phyloP scores from a whole-genome alignment of 805 yeast genomes.

The Teunomyces funiuensis region DNA sequence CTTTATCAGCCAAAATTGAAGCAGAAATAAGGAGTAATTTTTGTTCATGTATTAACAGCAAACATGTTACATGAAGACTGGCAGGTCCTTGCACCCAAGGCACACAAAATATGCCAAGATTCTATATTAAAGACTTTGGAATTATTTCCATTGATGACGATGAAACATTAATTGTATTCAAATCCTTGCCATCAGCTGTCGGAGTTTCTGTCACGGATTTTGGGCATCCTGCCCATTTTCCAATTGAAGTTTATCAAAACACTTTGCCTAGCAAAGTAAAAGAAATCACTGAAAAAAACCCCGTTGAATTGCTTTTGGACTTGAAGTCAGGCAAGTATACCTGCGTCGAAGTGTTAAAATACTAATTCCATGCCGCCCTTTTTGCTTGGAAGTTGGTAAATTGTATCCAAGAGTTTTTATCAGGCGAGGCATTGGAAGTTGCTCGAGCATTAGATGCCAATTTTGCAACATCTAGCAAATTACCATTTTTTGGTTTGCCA shows the following conservation, averaged over 20 bases:
- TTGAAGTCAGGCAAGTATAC: constrained; percentile 12
- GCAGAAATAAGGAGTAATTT: background rate
- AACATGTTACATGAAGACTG: constrained; percentile 18
- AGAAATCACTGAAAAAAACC: constrained; percentile 19
- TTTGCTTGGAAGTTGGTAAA: constrained; percentile 54
- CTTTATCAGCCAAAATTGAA: too few relatives aligned
- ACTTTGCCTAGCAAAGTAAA: constrained; percentile 13
- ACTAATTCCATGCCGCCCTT: constrained; percentile 20
- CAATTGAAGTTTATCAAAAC: constrained; percentile 15
- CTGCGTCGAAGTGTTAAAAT: constrained; percentile 16
- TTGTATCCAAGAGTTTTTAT: constrained; percentile 38
- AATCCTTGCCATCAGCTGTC: constrained; percentile 18
- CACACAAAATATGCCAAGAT: constrained; percentile 12
- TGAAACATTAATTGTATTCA: constrained; percentile 9
- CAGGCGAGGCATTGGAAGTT: constrained; percentile 25
- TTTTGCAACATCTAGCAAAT: constrained; percentile 15
- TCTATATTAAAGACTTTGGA: constrained; percentile 18
- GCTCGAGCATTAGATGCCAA: constrained; percentile 26
- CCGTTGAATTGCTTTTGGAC: constrained; percentile 14
- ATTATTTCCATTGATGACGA: constrained; percentile 18
- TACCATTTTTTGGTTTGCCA: constrained; percentile 32
- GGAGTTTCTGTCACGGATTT: constrained; percentile 17
- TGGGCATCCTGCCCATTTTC: constrained; percentile 20
- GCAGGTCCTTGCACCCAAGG: constrained; percentile 16
- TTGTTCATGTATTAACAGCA: background rate